These are phyloP conservation scores for Petasospora rhodanensis DNA, from an alignment of 1,139 yeast genomes.

Conservation along the genomic window DNA sequence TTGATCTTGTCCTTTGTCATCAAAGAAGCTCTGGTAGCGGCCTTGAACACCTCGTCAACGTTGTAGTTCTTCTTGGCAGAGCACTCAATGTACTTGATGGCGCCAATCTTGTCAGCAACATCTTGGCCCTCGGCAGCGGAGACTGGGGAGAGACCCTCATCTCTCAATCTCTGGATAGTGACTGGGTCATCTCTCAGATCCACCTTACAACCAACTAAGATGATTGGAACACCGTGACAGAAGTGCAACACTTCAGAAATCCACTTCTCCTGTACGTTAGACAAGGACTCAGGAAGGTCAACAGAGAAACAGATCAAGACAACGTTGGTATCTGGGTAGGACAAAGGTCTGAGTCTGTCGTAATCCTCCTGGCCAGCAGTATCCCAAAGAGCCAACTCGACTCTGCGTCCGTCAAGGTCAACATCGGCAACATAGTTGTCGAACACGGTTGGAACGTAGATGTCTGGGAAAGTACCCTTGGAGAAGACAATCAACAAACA, in stretches of 20 bases:
- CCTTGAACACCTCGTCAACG: constrained; percentile 86
- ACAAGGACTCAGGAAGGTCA: constrained; percentile 88
- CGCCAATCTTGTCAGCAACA: constrained; percentile 85
- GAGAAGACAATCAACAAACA: constrained; percentile 83
- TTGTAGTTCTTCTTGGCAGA: constrained; percentile 91
- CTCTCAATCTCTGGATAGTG: constrained; percentile 71
- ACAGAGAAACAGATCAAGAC: constrained; percentile 88
- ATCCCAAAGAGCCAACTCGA: constrained; percentile 95
- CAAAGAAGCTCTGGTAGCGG: constrained; percentile 70
- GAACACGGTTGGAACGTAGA: constrained; percentile 92
- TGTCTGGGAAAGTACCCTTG: constrained; percentile 94
- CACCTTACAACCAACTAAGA: constrained; percentile 87
- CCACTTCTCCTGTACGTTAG: constrained; percentile 94
- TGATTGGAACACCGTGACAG: constrained; percentile 94
- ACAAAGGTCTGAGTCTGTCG: constrained; percentile 89
- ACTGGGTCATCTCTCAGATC: constrained; percentile 82
- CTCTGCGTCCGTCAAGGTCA: constrained; percentile 91
- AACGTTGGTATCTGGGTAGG: constrained; percentile 91
- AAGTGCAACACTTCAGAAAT: constrained; percentile 89
- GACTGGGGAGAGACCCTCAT: constrained; percentile 74
- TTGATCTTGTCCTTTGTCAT: constrained; percentile 32
- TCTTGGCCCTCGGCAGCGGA: constrained; percentile 74
- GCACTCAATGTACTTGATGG: constrained; percentile 83
- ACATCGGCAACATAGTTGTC: constrained; percentile 95
- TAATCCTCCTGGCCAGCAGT: constrained; percentile 98